These are phyloP conservation scores for Hirschfeldia incana DNA, from an alignment of 345 rosid genomes.

Conservation along the genomic window DNA sequence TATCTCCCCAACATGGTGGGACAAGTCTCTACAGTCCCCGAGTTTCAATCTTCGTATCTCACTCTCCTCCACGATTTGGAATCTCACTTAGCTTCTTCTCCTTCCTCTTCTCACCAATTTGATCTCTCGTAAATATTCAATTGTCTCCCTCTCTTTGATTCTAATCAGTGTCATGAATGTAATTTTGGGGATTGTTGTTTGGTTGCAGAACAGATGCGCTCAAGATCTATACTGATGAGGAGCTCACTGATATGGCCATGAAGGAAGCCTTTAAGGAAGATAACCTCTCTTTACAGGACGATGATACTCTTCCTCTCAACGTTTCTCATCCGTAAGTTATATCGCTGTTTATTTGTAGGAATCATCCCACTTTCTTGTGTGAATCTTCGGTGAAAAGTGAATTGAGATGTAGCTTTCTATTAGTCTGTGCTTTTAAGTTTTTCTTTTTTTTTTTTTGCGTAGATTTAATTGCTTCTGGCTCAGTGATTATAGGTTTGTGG, in stretches of 20 bases:
- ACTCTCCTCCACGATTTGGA: slow-evolving; percentile 33
- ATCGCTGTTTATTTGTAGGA: neutral
- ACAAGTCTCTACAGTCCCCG: slow-evolving; percentile 13
- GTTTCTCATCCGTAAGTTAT: slow-evolving; percentile 29
- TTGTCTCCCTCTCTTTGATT: neutral
- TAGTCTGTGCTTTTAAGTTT: neutral
- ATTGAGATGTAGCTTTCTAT: neutral
- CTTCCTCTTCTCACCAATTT: slow-evolving; percentile 18
- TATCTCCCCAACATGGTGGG: slow-evolving; percentile 37
- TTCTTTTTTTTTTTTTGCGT: no score
- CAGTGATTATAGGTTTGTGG: neutral
- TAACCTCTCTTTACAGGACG: slow-evolving; percentile 7
- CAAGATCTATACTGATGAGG: slow-evolving; percentile 40
- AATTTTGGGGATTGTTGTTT: neutral
- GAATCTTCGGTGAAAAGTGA: neutral
- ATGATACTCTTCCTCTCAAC: slow-evolving; percentile 1
- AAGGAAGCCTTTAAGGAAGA: slow-evolving; percentile 40
- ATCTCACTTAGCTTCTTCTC: slow-evolving; percentile 19
- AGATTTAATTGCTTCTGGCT: no score
- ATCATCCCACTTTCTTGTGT: neutral
- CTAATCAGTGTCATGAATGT: neutral
- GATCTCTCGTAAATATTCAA: slow-evolving; percentile 33
- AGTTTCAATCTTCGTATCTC: slow-evolving; percentile 36
- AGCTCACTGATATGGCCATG: slow-evolving; percentile 40
- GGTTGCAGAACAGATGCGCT: slow-evolving; percentile 35